Base-by-base conservation (phyloP, 1,139 yeast species). In the Protomyces macrosporus region DNA sequence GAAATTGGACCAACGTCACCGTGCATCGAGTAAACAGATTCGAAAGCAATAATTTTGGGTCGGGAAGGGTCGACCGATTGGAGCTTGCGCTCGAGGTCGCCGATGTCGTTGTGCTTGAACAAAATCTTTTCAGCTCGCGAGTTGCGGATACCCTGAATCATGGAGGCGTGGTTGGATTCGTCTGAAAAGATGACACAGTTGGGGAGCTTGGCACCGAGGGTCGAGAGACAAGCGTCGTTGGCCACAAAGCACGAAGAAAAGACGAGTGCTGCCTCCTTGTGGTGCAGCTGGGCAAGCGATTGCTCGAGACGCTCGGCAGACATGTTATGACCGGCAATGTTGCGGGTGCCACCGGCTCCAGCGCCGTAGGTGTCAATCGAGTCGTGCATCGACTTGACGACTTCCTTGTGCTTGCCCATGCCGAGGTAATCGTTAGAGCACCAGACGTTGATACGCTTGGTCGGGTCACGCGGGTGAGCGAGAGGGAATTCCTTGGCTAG, bases 261-360 rank as follows among this genome's bases (percentile, higher is more conserved):
- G 10, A 90, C 98, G 71, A 93, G 81, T 0, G 98, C 97, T 48
- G 95, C 97, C 71, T 90, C 97, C 75, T 91, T 95, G 75, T 88
- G 88, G 78, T 93, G 98, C 72, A 93, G 82, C 53, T 90, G 85
- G 14, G 98, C 98, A 63, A 90, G 75, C 71, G 90, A 91, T 23
- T 87, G 80, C 76, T 93, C 99, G 73, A 93, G 82, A 70, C 81
- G 82, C 73, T 93, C 84, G 33, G 98, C 96, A 72, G 88, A 95
- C 67, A 79, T 77, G 77, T 93, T 95, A 76, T 95, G 98, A 65
- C 99, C 99, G 1, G 99, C 98, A 74, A 93, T 93, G 78, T 93
- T 93, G 74, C 99, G 84, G 63, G 99, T 93, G 70, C 99, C 99
- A 72, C 99, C 99, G 14, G 98, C 96, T 71, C 99, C 99, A 12